Evolutionary conservation across 2,329 filamentous ascomycete genomes (phyloP), one percentile per base, ranked within the genome.

Genomic region (Penicillium rolfsii): DNA sequence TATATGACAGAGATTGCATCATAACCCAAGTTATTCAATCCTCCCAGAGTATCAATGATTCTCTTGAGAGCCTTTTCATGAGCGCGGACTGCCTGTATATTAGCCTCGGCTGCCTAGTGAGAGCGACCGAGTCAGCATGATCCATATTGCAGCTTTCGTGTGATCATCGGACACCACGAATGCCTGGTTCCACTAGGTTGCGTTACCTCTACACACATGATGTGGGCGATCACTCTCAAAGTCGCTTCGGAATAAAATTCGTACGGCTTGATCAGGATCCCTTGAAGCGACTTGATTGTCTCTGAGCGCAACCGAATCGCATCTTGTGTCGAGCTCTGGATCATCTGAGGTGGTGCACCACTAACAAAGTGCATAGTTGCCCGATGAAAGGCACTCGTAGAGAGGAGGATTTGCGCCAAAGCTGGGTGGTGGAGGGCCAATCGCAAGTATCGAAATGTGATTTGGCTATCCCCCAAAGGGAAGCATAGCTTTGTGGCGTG

Each of bases 361-460:
- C 50, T 62, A 5, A 58, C 58, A 11, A 54, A 49, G 38, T 65
- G 53, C 40, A 65, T 52, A 3, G 61, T 59, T 14, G 66, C 64
- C 24, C 65, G 62, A 38, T 68, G 66, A 19, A 59, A 62, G 2
- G 62, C 66, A 16, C 60, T 66, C 16, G 66, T 64, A 14, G 65
- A 66, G 43, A 66, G 60, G 1, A 64, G 60, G 12, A 63, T 65
- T 33, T 65, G 59, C 36, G 67, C 58, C 41, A 67, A 50, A 19
- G 64, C 61, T n/a, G 64, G 66, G 40, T 66, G 54, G 16, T 63
- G 55, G 30, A 68, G 58, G 1, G 62, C 66, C 22, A 54, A 60
- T 46, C 62, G 50, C 64, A 61, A 61, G 54, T 62, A 66, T 63
- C 62, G 64, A n/a, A 66, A 40, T 14, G 59, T 63, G 30, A 66